Conservation (phyloP, 192 early-diverging fungal genomes). For the Glomus cerebriforme region DNA sequence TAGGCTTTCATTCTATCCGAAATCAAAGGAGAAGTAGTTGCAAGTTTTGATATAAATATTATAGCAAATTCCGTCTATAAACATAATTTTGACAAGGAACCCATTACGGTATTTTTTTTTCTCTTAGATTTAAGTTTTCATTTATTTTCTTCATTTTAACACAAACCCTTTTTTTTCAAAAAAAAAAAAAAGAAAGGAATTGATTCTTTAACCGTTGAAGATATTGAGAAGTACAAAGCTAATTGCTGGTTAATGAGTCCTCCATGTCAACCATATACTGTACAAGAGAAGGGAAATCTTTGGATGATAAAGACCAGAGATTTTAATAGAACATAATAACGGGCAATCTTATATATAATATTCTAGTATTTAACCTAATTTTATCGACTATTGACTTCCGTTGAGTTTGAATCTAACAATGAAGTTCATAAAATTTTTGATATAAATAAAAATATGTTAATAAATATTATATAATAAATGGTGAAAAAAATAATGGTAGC, state of each 20-base stretch:
- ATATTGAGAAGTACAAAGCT: slow-evolving; percentile 61
- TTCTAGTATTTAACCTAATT: too few species aligned
- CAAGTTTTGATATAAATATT: slow-evolving; percentile 89
- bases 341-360: too few species aligned
- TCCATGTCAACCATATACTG: slow-evolving; percentile 89
- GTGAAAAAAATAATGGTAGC: too few species aligned
- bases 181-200: slow-evolving; percentile 52
- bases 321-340: too few species aligned
- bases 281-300: slow-evolving; percentile 74
- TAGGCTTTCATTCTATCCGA: slow-evolving; percentile 72
- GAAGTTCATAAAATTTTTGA: too few species aligned
- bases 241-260: slow-evolving; percentile 90
- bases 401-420: too few species aligned
- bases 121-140: neutral
- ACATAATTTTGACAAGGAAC: slow-evolving; percentile 59
- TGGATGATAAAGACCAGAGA: slow-evolving; percentile 73
- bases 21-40: slow-evolving; percentile 59
- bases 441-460: too few species aligned
- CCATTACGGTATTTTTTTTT: slow-evolving; percentile 37
- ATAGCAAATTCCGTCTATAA: slow-evolving; percentile 76
- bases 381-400: too few species aligned
- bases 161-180: neutral
- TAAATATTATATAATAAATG: too few species aligned
- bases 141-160: neutral
- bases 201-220: slow-evolving; percentile 48